A percentile compares a stretch with the other conserved stretches of the same genome.
These are phyloP conservation scores for Globisporangium perplexum DNA, from an alignment of 352 stramenopile species.

Conservation along the genomic window DNA sequence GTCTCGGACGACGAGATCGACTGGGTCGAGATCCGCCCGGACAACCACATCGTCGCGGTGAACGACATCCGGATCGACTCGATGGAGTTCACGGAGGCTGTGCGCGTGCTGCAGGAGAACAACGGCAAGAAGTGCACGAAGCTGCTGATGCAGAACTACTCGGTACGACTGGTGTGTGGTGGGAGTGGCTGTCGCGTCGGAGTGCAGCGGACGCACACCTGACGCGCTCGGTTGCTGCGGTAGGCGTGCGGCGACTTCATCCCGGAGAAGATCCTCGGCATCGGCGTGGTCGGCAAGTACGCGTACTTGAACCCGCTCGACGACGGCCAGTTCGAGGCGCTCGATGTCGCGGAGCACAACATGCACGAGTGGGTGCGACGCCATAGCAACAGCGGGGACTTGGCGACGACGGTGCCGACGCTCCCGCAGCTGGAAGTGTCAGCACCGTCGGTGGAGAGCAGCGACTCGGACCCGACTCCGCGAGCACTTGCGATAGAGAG, in stretches of 20 bases:
- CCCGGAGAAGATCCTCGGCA: conserved; percentile 78
- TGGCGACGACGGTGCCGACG: conserved; percentile 18
- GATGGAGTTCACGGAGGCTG: conserved; percentile 74
- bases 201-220: neutral
- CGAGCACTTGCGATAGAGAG: neutral
- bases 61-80: conserved; percentile 84
- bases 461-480: neutral
- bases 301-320: conserved; percentile 60
- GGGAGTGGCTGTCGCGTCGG: neutral
- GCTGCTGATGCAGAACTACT: conserved; percentile 86
- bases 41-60: conserved; percentile 86
- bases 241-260: conserved; percentile 82
- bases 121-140: conserved; percentile 85
- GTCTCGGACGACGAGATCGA: conserved; percentile 67
- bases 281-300: conserved; percentile 78
- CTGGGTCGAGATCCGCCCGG: conserved; percentile 67
- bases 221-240: neutral
- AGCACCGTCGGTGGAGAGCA: neutral
- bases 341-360: conserved; percentile 33
- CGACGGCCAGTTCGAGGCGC: conserved; percentile 29
- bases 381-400: conserved; percentile 22
- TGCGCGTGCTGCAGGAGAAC: conserved; percentile 80
- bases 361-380: conserved; percentile 52
- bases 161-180: conserved; percentile 18
- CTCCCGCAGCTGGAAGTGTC: conserved; percentile 7